These are phyloP conservation scores for Trichoderma citrinoviride DNA, from an alignment of 2,329 filamentous ascomycete species.

Conservation along the genomic window DNA sequence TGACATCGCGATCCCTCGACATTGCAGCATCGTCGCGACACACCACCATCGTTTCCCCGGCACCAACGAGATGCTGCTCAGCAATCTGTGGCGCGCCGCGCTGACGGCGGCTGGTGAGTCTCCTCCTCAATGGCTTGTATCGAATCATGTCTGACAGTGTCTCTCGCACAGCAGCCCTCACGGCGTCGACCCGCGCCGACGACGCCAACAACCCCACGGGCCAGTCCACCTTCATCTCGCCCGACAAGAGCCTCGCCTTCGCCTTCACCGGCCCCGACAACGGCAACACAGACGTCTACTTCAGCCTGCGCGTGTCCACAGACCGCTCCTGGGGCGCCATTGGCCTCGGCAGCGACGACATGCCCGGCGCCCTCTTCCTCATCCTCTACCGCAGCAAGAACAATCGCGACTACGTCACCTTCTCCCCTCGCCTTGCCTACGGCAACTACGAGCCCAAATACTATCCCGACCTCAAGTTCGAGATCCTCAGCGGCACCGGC, in stretches of 20 bases:
- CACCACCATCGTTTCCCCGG: background rate
- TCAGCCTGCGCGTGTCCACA: constrained; percentile 50
- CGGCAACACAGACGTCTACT: constrained; percentile 49
- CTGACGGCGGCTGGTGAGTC: constrained; percentile 31
- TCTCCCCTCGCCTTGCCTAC: constrained; percentile 52
- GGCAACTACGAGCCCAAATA: constrained; percentile 53
- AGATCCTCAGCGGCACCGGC: constrained; percentile 47
- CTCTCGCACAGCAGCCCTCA: constrained; percentile 25
- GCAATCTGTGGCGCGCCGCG: constrained; percentile 32
- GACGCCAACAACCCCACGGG: constrained; percentile 31
- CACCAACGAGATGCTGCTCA: constrained; percentile 28
- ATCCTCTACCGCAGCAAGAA: constrained; percentile 51
- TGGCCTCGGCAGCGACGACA: constrained; percentile 52
- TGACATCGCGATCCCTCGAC: background rate
- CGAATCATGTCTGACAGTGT: background rate
- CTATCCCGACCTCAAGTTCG: constrained; percentile 43
- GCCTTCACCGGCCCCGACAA: constrained; percentile 50
- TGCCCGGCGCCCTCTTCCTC: constrained; percentile 52
- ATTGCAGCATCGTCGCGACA: background rate
- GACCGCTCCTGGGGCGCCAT: constrained; percentile 52
- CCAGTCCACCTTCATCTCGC: constrained; percentile 46
- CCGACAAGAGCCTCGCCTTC: constrained; percentile 46
- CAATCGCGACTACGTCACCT: constrained; percentile 49
- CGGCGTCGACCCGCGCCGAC: constrained; percentile 29
- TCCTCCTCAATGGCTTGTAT: background rate